phyloP scores from a whole-genome alignment of 164 flowering plant genomes.

The Aristolochia fimbriata region DNA sequence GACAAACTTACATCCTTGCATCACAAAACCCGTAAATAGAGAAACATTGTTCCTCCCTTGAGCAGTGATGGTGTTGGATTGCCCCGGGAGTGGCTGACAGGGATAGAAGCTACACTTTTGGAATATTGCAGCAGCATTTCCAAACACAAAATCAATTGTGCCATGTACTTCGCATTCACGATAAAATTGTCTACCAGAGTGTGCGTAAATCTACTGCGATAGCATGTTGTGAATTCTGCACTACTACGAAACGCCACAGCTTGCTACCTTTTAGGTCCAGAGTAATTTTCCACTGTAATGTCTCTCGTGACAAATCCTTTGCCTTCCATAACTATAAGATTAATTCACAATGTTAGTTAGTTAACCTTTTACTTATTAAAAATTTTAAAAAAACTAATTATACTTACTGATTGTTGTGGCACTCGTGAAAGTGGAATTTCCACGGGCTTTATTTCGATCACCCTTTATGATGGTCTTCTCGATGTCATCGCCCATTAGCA shows the following conservation, averaged over 20 bases:
- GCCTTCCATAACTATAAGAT: no score
- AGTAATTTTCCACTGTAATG: slow-evolving; percentile 46
- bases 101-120: slow-evolving; percentile 43
- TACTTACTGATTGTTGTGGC: slow-evolving; percentile 84
- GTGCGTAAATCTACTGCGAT: slow-evolving; percentile 49
- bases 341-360: no score
- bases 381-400: neutral
- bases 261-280: slow-evolving; percentile 55
- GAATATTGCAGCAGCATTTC: slow-evolving; percentile 48
- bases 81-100: slow-evolving; percentile 32
- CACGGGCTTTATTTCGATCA: slow-evolving; percentile 56
- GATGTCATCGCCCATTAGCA: slow-evolving; percentile 89
- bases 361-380: slow-evolving; percentile 26
- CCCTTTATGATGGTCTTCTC: slow-evolving; percentile 75
- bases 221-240: slow-evolving; percentile 44
- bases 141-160: slow-evolving; percentile 59
- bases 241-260: slow-evolving; percentile 51
- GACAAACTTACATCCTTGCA: slow-evolving; percentile 42
- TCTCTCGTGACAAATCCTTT: no score
- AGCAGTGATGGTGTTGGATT: slow-evolving; percentile 63
- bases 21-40: slow-evolving; percentile 69
- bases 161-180: slow-evolving; percentile 49
- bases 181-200: slow-evolving; percentile 53
- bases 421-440: slow-evolving; percentile 80
- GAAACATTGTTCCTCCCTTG: slow-evolving; percentile 76